Conservation (phyloP, 164 flowering plant genomes). For the Liriodendron chinense region DNA sequence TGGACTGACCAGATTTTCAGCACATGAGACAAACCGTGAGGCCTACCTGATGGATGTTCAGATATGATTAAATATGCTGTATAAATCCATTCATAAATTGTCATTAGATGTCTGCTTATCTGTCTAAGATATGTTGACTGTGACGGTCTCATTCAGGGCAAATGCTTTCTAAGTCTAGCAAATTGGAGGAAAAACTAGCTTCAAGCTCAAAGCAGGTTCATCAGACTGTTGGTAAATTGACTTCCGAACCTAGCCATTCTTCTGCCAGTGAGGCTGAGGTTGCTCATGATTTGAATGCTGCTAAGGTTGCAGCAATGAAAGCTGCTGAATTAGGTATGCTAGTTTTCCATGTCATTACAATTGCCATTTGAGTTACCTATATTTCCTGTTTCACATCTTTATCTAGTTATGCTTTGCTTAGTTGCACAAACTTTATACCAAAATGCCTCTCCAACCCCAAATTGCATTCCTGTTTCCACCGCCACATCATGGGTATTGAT, state of each 20-base stretch:
- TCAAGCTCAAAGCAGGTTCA: slow-evolving; percentile 35
- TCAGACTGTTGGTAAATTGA: slow-evolving; percentile 26
- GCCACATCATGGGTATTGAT: not conserved
- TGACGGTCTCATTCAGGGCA: slow-evolving; percentile 8
- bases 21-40: not conserved
- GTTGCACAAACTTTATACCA: not conserved
- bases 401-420: too few relatives aligned
- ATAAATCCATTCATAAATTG: not conserved
- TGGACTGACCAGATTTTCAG: not conserved
- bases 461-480: not conserved
- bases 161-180: slow-evolving; percentile 13
- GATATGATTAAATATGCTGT: not conserved
- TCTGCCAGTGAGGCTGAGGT: slow-evolving; percentile 33
- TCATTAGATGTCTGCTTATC: not conserved
- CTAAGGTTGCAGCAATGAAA: slow-evolving; percentile 89
- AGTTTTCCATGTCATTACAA: not conserved
- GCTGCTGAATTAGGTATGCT: slow-evolving; percentile 87
- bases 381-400: too few relatives aligned
- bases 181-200: slow-evolving; percentile 26
- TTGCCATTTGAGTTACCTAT: not conserved
- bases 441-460: not conserved
- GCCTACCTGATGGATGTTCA: not conserved
- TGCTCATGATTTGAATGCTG: slow-evolving; percentile 66
- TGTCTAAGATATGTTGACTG: not conserved
- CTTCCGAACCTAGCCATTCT: slow-evolving; percentile 23